Percentiles rank a stretch among this genome's conserved stretches.
phyloP scores from a whole-genome alignment of 352 stramenopile genomes.

The Phytophthora gonapodyides region DNA sequence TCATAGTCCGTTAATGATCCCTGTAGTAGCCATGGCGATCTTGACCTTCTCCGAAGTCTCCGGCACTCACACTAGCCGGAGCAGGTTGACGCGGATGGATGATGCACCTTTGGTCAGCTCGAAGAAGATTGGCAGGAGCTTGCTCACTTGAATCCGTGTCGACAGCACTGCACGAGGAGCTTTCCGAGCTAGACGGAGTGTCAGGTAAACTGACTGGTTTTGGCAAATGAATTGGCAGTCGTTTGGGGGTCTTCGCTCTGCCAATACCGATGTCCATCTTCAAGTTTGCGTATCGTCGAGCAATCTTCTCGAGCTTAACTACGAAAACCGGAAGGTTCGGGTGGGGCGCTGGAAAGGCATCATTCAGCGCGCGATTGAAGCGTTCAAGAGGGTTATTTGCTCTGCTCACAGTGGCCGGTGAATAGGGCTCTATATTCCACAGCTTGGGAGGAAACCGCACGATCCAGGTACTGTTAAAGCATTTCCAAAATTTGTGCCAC shows the following conservation, averaged over 20 bases:
- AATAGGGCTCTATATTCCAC: background rate
- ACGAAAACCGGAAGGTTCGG: constrained; percentile 2
- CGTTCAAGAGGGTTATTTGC: constrained; percentile 2
- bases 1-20: too few species aligned
- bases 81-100: too few species aligned
- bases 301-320: background rate
- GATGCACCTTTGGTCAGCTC: too few species aligned
- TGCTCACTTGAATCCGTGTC: too few species aligned
- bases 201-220: background rate
- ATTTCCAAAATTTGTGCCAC: background rate
- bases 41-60: too few species aligned
- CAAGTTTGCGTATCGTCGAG: background rate
- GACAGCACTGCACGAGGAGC: too few species aligned
- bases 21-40: too few species aligned
- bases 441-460: too few species aligned
- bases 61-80: too few species aligned
- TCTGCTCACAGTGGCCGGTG: background rate
- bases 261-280: background rate
- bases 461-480: background rate
- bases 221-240: background rate
- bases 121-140: too few species aligned
- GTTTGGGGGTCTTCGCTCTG: background rate
- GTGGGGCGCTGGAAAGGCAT: background rate
- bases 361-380: constrained; percentile 1
- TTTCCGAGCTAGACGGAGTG: background rate